Conservation (phyloP, 2,329 filamentous ascomycete species). For the Apiospora kogelbergensis region DNA sequence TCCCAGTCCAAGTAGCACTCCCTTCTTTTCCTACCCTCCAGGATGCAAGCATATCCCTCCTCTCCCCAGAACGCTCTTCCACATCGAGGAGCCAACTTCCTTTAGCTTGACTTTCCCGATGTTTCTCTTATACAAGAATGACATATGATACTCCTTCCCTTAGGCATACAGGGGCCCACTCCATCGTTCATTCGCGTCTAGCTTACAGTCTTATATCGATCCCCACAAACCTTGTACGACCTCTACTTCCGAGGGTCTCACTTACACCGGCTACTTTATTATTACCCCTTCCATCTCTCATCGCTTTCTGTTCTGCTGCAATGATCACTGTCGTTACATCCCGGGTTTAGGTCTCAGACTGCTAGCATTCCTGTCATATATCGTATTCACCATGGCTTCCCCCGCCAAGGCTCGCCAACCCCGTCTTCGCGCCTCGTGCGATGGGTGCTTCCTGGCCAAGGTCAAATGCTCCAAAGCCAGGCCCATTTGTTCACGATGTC, state of each 20-base stretch:
- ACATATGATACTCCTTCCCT: constrained; percentile 10
- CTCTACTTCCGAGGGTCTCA: constrained; percentile 15
- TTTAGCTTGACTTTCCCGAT: constrained; percentile 9
- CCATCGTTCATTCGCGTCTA: constrained; percentile 17
- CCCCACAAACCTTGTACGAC: constrained; percentile 25
- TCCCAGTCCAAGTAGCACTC: background rate
- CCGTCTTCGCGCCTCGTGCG: constrained; percentile 49
- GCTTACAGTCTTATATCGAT: constrained; percentile 17
- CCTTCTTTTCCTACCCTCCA: constrained; percentile 2
- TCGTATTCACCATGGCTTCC: constrained; percentile 19
- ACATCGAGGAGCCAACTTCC: background rate
- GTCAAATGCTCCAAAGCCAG: constrained; percentile 55
- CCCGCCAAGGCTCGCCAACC: constrained; percentile 37
- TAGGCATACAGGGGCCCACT: constrained; percentile 8
- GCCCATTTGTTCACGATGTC: constrained; percentile 53
- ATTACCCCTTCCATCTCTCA: constrained; percentile 12
- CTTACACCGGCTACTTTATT: constrained; percentile 21
- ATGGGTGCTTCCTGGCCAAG: constrained; percentile 55
- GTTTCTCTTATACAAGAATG: constrained; percentile 12
- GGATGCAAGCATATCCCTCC: constrained; percentile 9
- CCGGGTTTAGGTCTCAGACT: constrained; percentile 16
- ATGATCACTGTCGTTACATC: constrained; percentile 10
- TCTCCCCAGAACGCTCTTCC: constrained; percentile 9
- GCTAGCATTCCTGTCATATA: background rate
- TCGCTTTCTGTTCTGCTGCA: constrained; percentile 8